These are phyloP conservation scores for Cucumis sativus DNA, from an alignment of 306 rosid species.

Conservation along the genomic window Cucumber_9930_V3 NC_026656.2:6297501-6298000, in stretches of 20 bases:
- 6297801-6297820: not conserved
- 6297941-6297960: conserved; percentile 94
- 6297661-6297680: no score
- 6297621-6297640: no score
- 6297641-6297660: no score
- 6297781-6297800: not conserved
- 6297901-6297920: not conserved
- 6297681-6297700: no score
- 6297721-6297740: not conserved
- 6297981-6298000: conserved; percentile 76
- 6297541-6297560: not conserved
- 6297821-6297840: not conserved
- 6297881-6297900: not conserved
- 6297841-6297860: not conserved
- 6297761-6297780: not conserved
- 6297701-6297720: no score
- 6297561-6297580: not conserved
- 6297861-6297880: not conserved
- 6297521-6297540: not conserved
- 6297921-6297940: conserved; percentile 87
- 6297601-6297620: not conserved
- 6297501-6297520: not conserved
- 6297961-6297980: conserved; percentile 96
- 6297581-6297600: not conserved
- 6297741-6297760: not conserved